Conservation (phyloP, 345 rosid species). For the Gossypium longicalyx region DNA sequence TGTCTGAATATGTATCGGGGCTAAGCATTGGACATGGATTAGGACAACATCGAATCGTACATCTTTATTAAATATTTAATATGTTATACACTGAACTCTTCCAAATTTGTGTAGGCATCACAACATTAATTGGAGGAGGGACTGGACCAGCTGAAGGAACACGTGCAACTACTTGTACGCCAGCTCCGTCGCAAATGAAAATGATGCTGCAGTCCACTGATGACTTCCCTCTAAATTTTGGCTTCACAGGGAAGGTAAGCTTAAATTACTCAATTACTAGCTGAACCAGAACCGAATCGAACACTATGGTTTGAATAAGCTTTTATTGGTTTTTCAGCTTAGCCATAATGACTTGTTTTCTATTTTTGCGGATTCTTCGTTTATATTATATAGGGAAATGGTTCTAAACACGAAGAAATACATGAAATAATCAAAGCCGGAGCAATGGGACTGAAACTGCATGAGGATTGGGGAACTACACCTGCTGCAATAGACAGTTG, state of each 20-base stretch:
- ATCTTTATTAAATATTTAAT: slow-evolving; percentile 3
- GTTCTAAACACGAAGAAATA: slow-evolving; percentile 70
- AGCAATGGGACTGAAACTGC: slow-evolving; percentile 97
- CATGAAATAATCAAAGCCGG: slow-evolving; percentile 77
- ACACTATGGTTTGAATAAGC: too few species aligned
- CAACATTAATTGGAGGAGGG: slow-evolving; percentile 94
- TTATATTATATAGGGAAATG: slow-evolving; percentile 57
- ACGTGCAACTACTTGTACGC: slow-evolving; percentile 96
- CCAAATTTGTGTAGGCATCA: slow-evolving; percentile 54
- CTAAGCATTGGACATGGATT: background rate
- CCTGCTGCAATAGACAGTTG: slow-evolving; percentile 94
- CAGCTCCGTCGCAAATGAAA: slow-evolving; percentile 79
- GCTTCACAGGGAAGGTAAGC: slow-evolving; percentile 94
- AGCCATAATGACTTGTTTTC: too few species aligned
- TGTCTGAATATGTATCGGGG: background rate
- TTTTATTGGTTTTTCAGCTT: too few species aligned
- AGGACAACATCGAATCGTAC: background rate
- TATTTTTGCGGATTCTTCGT: background rate
- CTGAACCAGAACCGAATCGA: too few species aligned
- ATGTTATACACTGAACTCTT: slow-evolving; percentile 11
- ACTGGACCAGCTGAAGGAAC: slow-evolving; percentile 98
- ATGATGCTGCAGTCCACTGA: slow-evolving; percentile 96
- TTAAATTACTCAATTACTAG: background rate
- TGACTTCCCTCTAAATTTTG: slow-evolving; percentile 86
- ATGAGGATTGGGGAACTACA: slow-evolving; percentile 98